These are phyloP conservation scores for Ceratonia siliqua DNA, from an alignment of 306 rosid genomes.

Conservation along the genomic window DNA sequence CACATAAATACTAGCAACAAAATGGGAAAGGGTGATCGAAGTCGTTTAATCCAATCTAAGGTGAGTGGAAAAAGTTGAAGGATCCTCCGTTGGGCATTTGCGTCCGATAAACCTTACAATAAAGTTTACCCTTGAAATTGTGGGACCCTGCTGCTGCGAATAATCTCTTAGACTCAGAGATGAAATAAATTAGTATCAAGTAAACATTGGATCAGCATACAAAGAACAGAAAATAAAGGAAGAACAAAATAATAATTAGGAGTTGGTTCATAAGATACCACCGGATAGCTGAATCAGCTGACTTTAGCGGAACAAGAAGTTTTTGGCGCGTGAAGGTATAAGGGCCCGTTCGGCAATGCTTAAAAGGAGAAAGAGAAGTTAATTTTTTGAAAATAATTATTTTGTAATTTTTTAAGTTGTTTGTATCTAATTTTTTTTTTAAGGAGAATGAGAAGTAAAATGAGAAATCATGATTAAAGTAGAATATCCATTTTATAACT, in stretches of 20 bases:
- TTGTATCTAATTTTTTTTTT: no score
- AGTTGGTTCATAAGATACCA: background rate
- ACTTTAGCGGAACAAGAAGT: background rate
- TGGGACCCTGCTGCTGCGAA: background rate
- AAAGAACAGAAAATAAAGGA: no score
- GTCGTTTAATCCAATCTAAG: background rate
- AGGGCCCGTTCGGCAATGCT: no score
- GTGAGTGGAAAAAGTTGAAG: background rate
- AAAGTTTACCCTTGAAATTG: background rate
- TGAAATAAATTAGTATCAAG: background rate
- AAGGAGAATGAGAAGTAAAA: no score
- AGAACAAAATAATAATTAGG: background rate
- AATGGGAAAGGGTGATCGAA: background rate
- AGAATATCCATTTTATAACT: no score
- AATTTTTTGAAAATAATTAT: no score
- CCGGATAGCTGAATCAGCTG: background rate
- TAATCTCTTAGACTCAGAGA: background rate
- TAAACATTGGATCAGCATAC: background rate
- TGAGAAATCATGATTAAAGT: no score
- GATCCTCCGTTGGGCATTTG: background rate
- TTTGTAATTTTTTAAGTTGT: no score
- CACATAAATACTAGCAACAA: background rate
- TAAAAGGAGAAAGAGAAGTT: no score
- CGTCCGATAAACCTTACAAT: background rate
- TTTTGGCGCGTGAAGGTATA: background rate